These are phyloP conservation scores for Aegilops tauschii DNA, from an alignment of 176 grass and related monocot species.

Conservation along the genomic window DNA sequence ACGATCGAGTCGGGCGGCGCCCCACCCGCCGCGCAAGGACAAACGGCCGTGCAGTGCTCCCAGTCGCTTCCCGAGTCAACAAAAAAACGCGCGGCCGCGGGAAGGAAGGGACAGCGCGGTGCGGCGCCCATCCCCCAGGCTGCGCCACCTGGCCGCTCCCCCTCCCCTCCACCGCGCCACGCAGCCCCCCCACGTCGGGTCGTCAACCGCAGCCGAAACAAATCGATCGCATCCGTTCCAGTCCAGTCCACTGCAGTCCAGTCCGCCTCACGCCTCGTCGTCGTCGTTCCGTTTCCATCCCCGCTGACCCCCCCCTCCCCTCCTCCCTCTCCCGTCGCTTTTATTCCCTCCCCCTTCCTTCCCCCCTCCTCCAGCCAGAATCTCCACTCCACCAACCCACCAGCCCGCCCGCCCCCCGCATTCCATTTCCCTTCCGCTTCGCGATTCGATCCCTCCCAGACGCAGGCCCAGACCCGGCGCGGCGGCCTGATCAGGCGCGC, in stretches of 20 bases:
- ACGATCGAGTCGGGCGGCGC: too few relatives aligned
- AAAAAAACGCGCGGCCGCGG: too few relatives aligned
- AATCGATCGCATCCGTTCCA: background rate
- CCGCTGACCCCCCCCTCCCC: slow-evolving; percentile 16
- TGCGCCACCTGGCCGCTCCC: background rate
- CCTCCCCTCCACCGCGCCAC: background rate
- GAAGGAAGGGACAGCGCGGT: background rate
- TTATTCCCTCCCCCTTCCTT: background rate
- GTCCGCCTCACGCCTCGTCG: background rate
- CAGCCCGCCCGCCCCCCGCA: background rate
- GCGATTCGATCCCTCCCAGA: too few relatives aligned
- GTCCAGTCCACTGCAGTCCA: background rate
- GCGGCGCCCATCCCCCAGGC: background rate
- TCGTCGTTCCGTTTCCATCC: background rate
- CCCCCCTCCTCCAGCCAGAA: slow-evolving; percentile 6
- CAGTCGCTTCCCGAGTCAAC: background rate
- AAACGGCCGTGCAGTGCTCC: too few relatives aligned
- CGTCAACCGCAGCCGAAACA: slow-evolving; percentile 26
- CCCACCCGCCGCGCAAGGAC: too few relatives aligned
- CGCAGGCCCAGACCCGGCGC: too few relatives aligned
- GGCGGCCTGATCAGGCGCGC: too few relatives aligned
- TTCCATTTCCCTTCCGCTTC: background rate
- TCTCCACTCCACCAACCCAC: slow-evolving; percentile 35
- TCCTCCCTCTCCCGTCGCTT: background rate
- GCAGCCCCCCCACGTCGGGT: background rate